phyloP scores from a whole-genome alignment of 129 eudicot species.

The Lactuca sativa region DNA sequence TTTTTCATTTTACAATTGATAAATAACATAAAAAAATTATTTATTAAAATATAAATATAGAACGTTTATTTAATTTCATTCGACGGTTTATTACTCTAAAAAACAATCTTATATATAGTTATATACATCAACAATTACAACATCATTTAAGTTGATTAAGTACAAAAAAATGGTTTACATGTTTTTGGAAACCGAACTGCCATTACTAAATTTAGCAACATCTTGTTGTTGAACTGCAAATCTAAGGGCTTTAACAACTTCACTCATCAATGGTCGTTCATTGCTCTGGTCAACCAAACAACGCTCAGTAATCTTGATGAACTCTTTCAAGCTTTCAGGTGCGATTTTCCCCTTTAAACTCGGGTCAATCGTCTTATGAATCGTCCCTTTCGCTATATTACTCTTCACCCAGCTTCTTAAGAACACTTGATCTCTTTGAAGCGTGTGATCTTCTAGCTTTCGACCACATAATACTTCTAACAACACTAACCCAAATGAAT shows the following conservation, averaged over 20 bases:
- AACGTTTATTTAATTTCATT: no score
- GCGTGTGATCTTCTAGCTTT: slow-evolving; percentile 36
- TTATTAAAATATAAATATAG: no score
- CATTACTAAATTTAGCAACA: slow-evolving; percentile 20
- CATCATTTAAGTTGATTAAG: no score
- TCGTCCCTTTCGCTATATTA: slow-evolving; percentile 25
- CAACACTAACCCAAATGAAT: slow-evolving; percentile 37
- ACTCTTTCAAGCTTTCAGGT: slow-evolving; percentile 33
- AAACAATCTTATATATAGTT: no score
- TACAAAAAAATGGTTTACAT: background rate
- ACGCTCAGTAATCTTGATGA: slow-evolving; percentile 31
- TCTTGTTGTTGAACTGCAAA: slow-evolving; percentile 34
- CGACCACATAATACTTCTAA: slow-evolving; percentile 38
- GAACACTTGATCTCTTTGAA: slow-evolving; percentile 40
- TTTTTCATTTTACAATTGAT: no score
- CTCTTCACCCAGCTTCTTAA: slow-evolving; percentile 39
- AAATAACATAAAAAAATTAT: no score
- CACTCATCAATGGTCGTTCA: slow-evolving; percentile 35
- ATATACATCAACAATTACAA: no score
- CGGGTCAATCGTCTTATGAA: slow-evolving; percentile 21
- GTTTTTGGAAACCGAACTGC: slow-evolving; percentile 9
- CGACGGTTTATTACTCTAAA: no score
- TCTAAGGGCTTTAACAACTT: slow-evolving; percentile 33
- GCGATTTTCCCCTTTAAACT: slow-evolving; percentile 35
- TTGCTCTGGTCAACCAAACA: slow-evolving; percentile 33